Base-by-base conservation (phyloP, 2,329 filamentous ascomycete genomes). In the Tolypocladium ophioglossoides region DNA sequence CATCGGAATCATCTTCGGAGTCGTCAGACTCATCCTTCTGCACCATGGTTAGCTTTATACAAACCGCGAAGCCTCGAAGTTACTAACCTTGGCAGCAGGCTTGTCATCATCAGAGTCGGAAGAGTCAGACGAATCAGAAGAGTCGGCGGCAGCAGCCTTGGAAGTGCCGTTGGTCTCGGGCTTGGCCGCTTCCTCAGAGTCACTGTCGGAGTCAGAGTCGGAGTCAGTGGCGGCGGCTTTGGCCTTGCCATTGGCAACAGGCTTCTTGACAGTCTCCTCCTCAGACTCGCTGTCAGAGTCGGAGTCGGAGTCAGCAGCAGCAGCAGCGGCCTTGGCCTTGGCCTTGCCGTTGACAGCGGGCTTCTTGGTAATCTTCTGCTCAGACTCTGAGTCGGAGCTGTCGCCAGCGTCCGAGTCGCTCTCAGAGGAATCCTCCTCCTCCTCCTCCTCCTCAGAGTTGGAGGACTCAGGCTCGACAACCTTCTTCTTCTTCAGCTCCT, bases 401-500 rank as follows among this genome's bases (percentile, higher is more conserved):
- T 27, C 27, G 3, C 27, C 27, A 27, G 6, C 27, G 6, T 58
- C 57, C 54, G 51, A 57, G 16, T 61, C 69, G 49, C 71, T 71
- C 61, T 68, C 70, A 40, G 69, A 72, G 46, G 68, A 68, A 46
- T 64, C 65, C 50, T 60, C 61, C 48, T 70, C 69, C 12, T 64
- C 65, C 50, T 60, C 61, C 48, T 70, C 69, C 12, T 63, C 65
- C 59, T 67, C 64, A 22, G 69, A 68, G 37, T 66, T 61, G 32
- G 67, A 70, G 55, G 71, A 70, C 63, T 75, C 72, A 52, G 71
- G 66, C 62, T 75, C 71, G 50, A 63, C 63, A 34, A 71, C 69
- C 67, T 76, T 74, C 66, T 76, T 73, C 62, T 67, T 69, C 71
- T 78, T 78, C 74, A 68, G 66, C 62, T 74, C 73, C 61, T 75